Conservation (phyloP, 2,329 filamentous ascomycete species). For the Pseudocercospora musae region DNA sequence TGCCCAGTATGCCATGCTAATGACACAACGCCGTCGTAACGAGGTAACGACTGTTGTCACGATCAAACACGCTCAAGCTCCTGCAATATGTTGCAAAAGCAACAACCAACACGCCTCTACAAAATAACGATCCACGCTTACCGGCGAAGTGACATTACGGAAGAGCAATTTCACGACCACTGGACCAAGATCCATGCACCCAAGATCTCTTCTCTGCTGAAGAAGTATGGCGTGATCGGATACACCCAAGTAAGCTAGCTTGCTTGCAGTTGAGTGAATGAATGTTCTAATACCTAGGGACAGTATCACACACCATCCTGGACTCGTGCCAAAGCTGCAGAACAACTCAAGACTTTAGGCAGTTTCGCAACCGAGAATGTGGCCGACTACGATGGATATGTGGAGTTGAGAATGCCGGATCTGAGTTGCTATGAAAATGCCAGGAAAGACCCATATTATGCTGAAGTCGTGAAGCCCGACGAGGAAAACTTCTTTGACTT, state of each 20-base stretch:
- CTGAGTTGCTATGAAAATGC: slow-evolving; percentile 17
- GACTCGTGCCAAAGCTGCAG: slow-evolving; percentile 7
- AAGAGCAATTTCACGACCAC: slow-evolving; percentile 18
- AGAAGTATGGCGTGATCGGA: slow-evolving; percentile 16
- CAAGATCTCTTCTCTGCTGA: slow-evolving; percentile 14
- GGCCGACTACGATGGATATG: slow-evolving; percentile 14
- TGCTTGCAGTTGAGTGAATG: neutral
- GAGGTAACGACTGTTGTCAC: no score
- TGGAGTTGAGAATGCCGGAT: slow-evolving; percentile 15
- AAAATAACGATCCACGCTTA: slow-evolving; percentile 16
- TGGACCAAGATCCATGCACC: slow-evolving; percentile 21
- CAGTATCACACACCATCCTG: slow-evolving; percentile 14
- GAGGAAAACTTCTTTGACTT: slow-evolving; percentile 17
- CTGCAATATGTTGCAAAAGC: neutral
- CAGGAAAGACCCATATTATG: slow-evolving; percentile 21
- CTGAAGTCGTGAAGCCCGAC: slow-evolving; percentile 15
- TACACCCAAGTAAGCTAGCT: slow-evolving; percentile 16
- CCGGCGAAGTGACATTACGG: slow-evolving; percentile 13
- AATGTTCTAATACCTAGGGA: neutral
- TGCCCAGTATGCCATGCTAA: no score
- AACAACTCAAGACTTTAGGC: slow-evolving; percentile 8
- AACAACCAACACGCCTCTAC: slow-evolving; percentile 5
- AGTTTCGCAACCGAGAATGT: slow-evolving; percentile 9
- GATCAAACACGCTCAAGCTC: no score
- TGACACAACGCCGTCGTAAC: no score